phyloP scores from a whole-genome alignment of 257 asterid species.

The Forsythia viridissima region DNA sequence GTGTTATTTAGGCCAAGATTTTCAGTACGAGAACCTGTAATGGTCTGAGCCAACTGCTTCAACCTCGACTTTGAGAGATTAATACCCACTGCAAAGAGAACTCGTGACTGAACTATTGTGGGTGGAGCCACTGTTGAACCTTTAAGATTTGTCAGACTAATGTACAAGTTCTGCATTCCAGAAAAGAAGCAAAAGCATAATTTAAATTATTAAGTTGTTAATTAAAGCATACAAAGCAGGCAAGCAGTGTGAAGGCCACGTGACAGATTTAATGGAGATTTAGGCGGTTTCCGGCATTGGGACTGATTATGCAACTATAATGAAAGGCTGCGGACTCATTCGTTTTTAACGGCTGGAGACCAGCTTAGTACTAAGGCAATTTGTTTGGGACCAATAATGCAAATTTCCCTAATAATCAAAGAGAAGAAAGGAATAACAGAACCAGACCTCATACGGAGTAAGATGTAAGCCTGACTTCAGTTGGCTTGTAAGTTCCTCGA shows the following conservation, averaged over 20 bases:
- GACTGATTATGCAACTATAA: background rate
- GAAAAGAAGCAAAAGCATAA: constrained; percentile 5
- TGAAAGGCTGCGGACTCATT: background rate
- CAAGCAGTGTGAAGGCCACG: background rate
- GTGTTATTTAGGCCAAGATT: constrained; percentile 95
- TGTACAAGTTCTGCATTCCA: constrained; percentile 74
- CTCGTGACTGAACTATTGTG: constrained; percentile 73
- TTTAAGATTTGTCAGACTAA: constrained; percentile 65
- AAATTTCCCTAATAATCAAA: background rate
- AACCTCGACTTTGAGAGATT: constrained; percentile 66
- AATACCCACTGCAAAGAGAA: constrained; percentile 72
- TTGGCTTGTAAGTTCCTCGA: constrained; percentile 66
- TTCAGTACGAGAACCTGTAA: constrained; percentile 63
- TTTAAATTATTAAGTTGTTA: too few relatives aligned
- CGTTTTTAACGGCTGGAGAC: background rate
- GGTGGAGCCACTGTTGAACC: constrained; percentile 81
- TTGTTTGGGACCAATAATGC: background rate
- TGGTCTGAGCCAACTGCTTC: constrained; percentile 89
- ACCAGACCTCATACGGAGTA: constrained; percentile 74
- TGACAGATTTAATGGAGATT: background rate
- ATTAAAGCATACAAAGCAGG: background rate
- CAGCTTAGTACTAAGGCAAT: background rate
- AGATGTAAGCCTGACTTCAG: constrained; percentile 71
- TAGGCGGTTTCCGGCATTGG: background rate
- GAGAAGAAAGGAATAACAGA: constrained; percentile 9